Evolutionary conservation across 441 rosid species (phyloP), one percentile per base, ranked within the genome.

Genomic region (Pelargonium citronellum): DNA sequence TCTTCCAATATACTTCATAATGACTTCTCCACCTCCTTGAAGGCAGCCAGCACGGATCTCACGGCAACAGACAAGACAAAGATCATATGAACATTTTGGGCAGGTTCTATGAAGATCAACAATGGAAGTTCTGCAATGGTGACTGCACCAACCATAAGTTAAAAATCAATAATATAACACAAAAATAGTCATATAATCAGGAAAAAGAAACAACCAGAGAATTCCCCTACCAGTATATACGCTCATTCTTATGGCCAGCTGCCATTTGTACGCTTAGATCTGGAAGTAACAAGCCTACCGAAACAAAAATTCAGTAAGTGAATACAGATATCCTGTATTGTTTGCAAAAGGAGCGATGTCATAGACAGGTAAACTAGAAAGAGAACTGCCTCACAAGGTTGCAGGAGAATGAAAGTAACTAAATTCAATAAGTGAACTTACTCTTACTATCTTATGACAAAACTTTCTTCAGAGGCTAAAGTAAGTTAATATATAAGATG

Each of bases 91-190:
- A 80, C 99, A 95, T 12, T 69, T 77, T 46, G 79, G 71, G 74
- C 99, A 95, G 73, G 82, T 87, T 76, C 96, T 83, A 78, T 90
- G 95, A 62, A 80, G 83, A 77, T 91, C 97, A 74, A 84, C 78
- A 62, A 91, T 91, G 7, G 92, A 84, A 34, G 97, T 86, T 76
- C 76, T 79, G 83, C 98, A 91, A 68, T 74, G 83, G 81, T 91
- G 81, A 34, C 94, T 92, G 88, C 74, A 69, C 68, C 62, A 73
- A 30, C 66, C 37, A 66, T 44, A 51, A 67, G 13, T 67, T n/a
- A 19, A 19, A 69, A 41, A 41, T 15, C 63, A 43, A 16, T 22
- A 51, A 16, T 22, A 51, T 19, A 13, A 27, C 30, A 20, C 61
- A 30, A 24, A 46, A 27, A n/a, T 67, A 4, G 51, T 61, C 51